Conservation (phyloP, 108 stramenopile genomes). For the Hondaea fermentalgiana region DNA sequence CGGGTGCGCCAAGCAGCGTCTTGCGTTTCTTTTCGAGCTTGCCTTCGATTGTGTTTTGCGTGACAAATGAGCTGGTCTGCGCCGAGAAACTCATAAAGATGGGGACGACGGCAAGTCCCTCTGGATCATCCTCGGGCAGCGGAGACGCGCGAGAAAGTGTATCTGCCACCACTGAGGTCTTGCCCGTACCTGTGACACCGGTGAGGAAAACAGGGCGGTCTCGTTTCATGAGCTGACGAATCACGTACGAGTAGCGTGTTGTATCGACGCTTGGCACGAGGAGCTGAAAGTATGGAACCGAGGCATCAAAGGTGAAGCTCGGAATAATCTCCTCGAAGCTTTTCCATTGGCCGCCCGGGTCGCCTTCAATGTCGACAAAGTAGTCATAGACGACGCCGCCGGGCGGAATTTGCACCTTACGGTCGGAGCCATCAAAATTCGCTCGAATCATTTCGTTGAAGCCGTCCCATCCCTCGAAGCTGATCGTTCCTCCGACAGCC, state of each 20-base stretch:
- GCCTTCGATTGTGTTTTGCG: conserved; percentile 50
- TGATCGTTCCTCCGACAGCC: conserved; percentile 44
- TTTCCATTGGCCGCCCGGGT: conserved; percentile 29
- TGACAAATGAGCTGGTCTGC: conserved; percentile 44
- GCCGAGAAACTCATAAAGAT: conserved; percentile 57
- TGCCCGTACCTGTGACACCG: conserved; percentile 59
- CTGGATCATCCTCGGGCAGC: conserved; percentile 23
- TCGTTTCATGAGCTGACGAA: conserved; percentile 33
- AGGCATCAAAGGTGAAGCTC: conserved; percentile 32
- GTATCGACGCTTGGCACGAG: conserved; percentile 58
- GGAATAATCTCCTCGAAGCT: conserved; percentile 48
- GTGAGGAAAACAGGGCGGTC: conserved; percentile 56
- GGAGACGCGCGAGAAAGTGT: conserved; percentile 13
- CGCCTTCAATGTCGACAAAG: conserved; percentile 33
- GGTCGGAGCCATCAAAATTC: conserved; percentile 19
- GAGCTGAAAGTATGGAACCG: conserved; percentile 46
- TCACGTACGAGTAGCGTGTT: conserved; percentile 44
- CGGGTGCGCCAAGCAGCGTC: conserved; percentile 50
- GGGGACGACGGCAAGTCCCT: conserved; percentile 37
- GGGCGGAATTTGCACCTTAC: conserved; percentile 28
- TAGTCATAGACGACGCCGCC: conserved; percentile 43
- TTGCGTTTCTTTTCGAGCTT: conserved; percentile 63
- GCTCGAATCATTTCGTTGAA: conserved; percentile 30
- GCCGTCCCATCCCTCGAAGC: conserved; percentile 25
- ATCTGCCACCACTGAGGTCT: conserved; percentile 47